phyloP scores from a whole-genome alignment of 1,284 basidiomycete species.

The Austroboletus niveus region DNA sequence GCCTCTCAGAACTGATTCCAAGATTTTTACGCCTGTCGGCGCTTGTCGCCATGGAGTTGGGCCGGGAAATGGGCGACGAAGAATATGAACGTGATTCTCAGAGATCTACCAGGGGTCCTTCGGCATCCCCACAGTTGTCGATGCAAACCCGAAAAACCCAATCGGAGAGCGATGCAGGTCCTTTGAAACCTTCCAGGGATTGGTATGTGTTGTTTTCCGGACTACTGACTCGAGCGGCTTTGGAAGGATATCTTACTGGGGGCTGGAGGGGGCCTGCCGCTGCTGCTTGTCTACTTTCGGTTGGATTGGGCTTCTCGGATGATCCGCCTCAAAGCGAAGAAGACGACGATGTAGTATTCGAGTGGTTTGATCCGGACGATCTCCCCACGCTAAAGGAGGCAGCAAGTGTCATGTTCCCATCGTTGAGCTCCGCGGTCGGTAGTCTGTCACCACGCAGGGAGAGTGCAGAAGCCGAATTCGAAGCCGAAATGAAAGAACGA shows the following conservation, averaged over 20 bases:
- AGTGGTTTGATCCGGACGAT: constrained; percentile 72
- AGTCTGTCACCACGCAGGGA: constrained; percentile 30
- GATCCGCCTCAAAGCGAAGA: constrained; percentile 22
- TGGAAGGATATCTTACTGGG: constrained; percentile 79
- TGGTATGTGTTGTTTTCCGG: constrained; percentile 81
- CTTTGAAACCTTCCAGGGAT: constrained; percentile 63
- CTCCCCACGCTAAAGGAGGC: constrained; percentile 67
- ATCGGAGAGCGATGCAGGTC: constrained; percentile 42
- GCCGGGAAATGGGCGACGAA: constrained; percentile 54
- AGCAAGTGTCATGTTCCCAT: constrained; percentile 65
- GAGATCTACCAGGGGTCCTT: constrained; percentile 8
- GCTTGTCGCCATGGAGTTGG: constrained; percentile 69
- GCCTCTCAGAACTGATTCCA: constrained; percentile 65
- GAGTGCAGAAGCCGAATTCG: constrained; percentile 62
- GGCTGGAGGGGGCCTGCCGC: constrained; percentile 73
- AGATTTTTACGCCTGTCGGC: constrained; percentile 74
- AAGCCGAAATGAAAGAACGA: constrained; percentile 63
- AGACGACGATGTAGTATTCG: constrained; percentile 44
- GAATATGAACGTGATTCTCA: constrained; percentile 34
- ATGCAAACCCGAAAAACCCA: constrained; percentile 21
- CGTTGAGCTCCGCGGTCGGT: constrained; percentile 37
- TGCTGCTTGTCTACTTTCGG: constrained; percentile 68
- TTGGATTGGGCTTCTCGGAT: constrained; percentile 58
- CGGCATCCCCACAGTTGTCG: constrained; percentile 9
- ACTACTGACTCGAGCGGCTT: constrained; percentile 70